Base-by-base conservation (phyloP, 2,329 filamentous ascomycete genomes). In the Arthrobotrys musiformis region DNA sequence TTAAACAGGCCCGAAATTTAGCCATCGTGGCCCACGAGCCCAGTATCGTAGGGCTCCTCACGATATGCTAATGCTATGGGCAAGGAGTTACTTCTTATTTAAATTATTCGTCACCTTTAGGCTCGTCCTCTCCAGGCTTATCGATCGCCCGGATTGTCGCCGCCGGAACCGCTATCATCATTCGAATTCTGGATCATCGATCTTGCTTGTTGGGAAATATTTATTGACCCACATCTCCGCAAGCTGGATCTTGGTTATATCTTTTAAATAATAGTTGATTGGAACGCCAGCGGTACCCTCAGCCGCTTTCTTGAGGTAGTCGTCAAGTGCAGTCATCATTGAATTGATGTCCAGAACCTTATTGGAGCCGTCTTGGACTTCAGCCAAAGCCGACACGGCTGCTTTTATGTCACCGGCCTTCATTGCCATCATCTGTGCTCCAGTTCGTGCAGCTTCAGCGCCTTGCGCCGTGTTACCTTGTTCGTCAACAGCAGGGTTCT, bases 321-420 rank as follows among this genome's bases (percentile, higher is more conserved):
- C 75, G 19, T 79, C 78, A 1, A 79, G 75, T n/a, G 75, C 75
- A 13, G 75, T 54, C 78, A 79, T 78, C 78, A 79, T 79, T 17
- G 75, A 78, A 48, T 78, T 79, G 64, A 79, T 74, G 19, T 79
- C 78, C 2, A 78, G 33, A 33, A 78, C 61, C 78, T 79, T 79
- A 46, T 79, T 78, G 22, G 75, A 46, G 13, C 48, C 75, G n/a
- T 79, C 75, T 13, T 78, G 75, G 13, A 79, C 78, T 22, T 78
- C 64, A 44, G 78, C 75, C 42, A 67, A 63, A 28, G 61, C 33
- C 61, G 70, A 46, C 22, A 79, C 62, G 13, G 35, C 66, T 33
- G 63, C 54, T 30, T 79, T 50, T 30, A 61, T 74, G 33, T 78
- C 67, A 8, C 77, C 56, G 46, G 60, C 72, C 61, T 78, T 79